Conservation (phyloP, 1,139 yeast genomes). For the Geotrichum australiense region DNA sequence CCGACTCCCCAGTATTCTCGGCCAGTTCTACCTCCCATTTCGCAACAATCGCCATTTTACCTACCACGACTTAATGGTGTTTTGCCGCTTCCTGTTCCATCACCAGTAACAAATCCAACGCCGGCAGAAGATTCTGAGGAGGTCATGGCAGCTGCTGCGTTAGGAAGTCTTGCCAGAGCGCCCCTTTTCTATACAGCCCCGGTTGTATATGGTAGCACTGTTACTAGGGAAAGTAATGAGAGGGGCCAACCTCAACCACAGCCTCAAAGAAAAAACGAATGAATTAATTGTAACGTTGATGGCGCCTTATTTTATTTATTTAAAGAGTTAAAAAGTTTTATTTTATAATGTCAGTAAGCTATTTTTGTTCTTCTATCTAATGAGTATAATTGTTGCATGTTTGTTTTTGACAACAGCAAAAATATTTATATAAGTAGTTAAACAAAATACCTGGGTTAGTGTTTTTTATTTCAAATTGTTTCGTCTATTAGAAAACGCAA, state of each 20-base stretch:
- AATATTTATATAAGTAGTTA: no score
- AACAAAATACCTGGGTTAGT: no score
- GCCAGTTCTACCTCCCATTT: constrained; percentile 7
- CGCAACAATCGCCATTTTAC: constrained; percentile 5
- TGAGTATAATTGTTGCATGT: no score
- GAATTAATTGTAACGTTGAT: background rate
- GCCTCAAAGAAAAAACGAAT: constrained; percentile 8
- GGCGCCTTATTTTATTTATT: background rate
- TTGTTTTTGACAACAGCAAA: no score
- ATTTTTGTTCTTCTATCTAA: no score
- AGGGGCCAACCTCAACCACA: constrained; percentile 19
- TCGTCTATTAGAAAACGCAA: no score
- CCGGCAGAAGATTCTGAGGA: constrained; percentile 1
- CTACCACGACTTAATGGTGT: background rate
- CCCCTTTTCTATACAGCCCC: constrained; percentile 2
- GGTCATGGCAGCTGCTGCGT: constrained; percentile 5
- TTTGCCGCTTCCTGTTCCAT: background rate
- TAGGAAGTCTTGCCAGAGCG: constrained; percentile 6
- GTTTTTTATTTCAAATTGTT: no score
- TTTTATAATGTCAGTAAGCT: no score
- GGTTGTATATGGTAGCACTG: constrained; percentile 5
- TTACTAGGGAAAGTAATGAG: constrained; percentile 23
- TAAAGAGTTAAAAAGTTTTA: no score
- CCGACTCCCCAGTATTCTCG: constrained; percentile 6
- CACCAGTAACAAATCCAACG: background rate